Evolutionary conservation across 768 basidiomycete species (phyloP), one percentile per base, ranked within the genome.

Genomic region (Boletus eberwhitei): DNA sequence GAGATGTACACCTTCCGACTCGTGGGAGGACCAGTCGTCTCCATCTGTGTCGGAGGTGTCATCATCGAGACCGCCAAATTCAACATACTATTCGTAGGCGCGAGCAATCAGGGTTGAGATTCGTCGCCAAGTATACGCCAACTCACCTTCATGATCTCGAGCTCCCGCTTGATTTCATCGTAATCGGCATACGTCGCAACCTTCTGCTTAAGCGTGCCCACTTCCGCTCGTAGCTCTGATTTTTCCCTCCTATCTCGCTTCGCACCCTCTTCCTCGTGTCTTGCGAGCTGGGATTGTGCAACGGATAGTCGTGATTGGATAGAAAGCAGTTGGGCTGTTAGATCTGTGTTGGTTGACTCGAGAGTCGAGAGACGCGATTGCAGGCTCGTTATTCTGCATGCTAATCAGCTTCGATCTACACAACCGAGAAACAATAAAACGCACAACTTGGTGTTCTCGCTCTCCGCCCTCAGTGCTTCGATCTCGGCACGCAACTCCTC

Each of bases 401-500:
- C 19, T 2, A 8, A 38, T 63, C 26, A 61, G 17, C 12, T 34
- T 35, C 14, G 2, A 24, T 16, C 4, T 8, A 44, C 1, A 19
- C 21, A 16, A 16, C 13, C 11, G 5, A 55, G 29, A 35, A 11
- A 53, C 2, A 24, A 26, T 3, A 32, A 11, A n/a, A 67, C 83
- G 39, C 43, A 93, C 93, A 79, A 73, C 48, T 85, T 85, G 11
- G 84, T 84, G 31, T 80, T 75, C 57, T 91, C 87, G 49, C 77
- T 82, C 13, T 90, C 94, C 47, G 85, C 87, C 50, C 90, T 86
- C 47, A 95, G 84, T 0, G 87, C 79, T 70, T 98, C 97, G 45
- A 98, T 95, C 70, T 98, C 95, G 21, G 94, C 93, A 12, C 96
- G 85, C 17, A 99, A 78, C n/a, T 92, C 80, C 75, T 98, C 97